Conservation (phyloP, 208 protist species). For the Blastocrithidia nonstop region DNA sequence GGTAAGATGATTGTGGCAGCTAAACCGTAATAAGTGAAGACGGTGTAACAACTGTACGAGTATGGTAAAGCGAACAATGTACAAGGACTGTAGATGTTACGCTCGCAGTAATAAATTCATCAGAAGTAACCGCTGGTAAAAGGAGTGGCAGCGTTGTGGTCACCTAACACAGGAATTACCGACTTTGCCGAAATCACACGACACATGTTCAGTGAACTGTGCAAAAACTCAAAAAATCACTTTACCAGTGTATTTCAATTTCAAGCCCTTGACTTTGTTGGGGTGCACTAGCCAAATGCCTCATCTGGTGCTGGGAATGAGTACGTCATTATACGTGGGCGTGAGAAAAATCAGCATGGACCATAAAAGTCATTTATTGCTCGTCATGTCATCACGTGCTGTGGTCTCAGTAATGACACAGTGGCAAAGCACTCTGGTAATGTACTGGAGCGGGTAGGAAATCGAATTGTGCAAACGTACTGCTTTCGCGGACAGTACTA, state of each 20-base stretch:
- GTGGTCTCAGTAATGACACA: slow-evolving; percentile 60
- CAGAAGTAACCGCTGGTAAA: slow-evolving; percentile 52
- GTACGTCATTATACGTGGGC: slow-evolving; percentile 65
- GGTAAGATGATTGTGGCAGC: slow-evolving; percentile 85
- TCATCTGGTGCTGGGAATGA: slow-evolving; percentile 12
- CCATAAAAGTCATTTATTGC: slow-evolving; percentile 55
- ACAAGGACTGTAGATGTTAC: slow-evolving; percentile 45
- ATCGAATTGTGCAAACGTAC: slow-evolving; percentile 50
- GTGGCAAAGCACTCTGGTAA: slow-evolving; percentile 38
- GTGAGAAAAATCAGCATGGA: slow-evolving; percentile 49
- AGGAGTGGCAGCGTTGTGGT: slow-evolving; percentile 65
- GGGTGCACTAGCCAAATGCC: slow-evolving; percentile 16
- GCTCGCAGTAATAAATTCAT: slow-evolving; percentile 44
- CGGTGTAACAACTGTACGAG: slow-evolving; percentile 57
- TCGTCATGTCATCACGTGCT: slow-evolving; percentile 70
- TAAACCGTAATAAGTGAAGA: slow-evolving; percentile 23
- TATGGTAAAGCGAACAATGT: slow-evolving; percentile 77
- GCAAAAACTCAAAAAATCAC: slow-evolving; percentile 2
- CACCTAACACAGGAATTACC: slow-evolving; percentile 71
- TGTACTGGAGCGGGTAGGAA: slow-evolving; percentile 24
- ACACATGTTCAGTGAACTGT: slow-evolving; percentile 49
- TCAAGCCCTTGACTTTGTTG: slow-evolving; percentile 61
- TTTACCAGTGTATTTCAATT: slow-evolving; percentile 50
- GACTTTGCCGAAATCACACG: slow-evolving; percentile 70
- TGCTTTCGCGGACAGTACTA: slow-evolving; percentile 77